These are phyloP conservation scores for Aquanectria penicillioides DNA, from an alignment of 2,329 filamentous ascomycete genomes.

Conservation along the genomic window DNA sequence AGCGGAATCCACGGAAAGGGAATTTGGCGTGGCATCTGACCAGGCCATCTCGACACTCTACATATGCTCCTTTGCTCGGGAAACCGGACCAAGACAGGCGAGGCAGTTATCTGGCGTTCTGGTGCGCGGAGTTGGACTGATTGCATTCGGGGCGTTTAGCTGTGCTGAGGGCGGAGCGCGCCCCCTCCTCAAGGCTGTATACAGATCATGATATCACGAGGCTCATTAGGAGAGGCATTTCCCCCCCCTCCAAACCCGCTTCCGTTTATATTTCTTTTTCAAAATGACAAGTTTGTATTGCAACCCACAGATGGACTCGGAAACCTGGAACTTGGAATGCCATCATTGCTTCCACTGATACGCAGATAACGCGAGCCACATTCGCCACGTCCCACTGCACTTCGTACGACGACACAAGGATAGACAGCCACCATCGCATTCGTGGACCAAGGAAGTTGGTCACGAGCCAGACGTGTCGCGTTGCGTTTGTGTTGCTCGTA, in stretches of 20 bases:
- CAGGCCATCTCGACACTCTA: conserved; percentile 3
- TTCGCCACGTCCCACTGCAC: not conserved
- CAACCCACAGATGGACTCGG: not conserved
- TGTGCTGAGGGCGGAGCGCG: conserved; percentile 32
- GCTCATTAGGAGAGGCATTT: conserved; percentile 38
- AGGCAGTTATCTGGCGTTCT: conserved; percentile 43
- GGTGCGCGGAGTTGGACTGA: conserved; percentile 46
- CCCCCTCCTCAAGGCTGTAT: conserved; percentile 26
- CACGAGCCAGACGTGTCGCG: conserved; percentile 6
- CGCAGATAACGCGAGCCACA: not conserved
- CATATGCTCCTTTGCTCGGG: conserved; percentile 13
- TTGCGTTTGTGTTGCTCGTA: conserved; percentile 3
- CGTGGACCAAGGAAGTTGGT: not conserved
- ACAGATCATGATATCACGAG: conserved; percentile 39
- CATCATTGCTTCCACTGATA: not conserved
- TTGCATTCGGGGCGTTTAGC: conserved; percentile 45
- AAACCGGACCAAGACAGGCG: conserved; percentile 20
- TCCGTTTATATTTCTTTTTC: not conserved
- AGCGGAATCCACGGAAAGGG: not conserved
- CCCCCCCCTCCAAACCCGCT: conserved; percentile 8
- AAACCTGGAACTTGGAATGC: conserved; percentile 3
- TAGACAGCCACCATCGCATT: not conserved
- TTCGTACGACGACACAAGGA: not conserved
- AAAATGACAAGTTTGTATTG: not conserved
- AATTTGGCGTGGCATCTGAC: conserved; percentile 5